Evolutionary conservation across 768 basidiomycete genomes (phyloP), one percentile per base, ranked within the genome.

Genomic region (Pleurotus sapidus): DNA sequence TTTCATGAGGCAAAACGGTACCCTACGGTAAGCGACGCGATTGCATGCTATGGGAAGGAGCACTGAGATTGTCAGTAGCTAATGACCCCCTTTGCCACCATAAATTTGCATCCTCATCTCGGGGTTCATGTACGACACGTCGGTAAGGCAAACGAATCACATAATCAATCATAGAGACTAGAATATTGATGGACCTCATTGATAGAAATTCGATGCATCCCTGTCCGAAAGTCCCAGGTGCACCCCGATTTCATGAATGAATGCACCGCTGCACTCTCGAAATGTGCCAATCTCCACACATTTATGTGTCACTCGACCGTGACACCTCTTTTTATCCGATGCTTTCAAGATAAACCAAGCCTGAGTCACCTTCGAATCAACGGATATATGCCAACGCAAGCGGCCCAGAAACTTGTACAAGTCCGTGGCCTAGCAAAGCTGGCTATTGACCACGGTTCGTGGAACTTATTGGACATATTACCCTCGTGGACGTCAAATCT

Each of bases 121-220:
- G 82, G 78, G 12, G 70, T 79, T 3, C 82, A 89, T 62, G 85
- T 88, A 23, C 81, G 80, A 34, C 75, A 70, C 62, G 79, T 89
- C 57, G 85, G 86, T 86, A 46, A 37, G 18, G 57, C 38, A 37
- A 30, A 40, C 4, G 5, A 39, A 56, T 38, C 18, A 55, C 48
- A 27, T 55, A 11, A 46, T 50, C n/a, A 12, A 15, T 14, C 39
- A 12, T 40, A 7, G 27, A 18, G 20, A n/a, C 37, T 50, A 47
- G 53, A 34, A 34, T 11, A 64, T 46, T 27, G 25, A 7, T 42
- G 15, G n/a, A 14, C 23, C 37, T 23, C 34, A 34, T 34, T 55
- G 38, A 5, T 56, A 87, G 84, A 87, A 40, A 74, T 89, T 14
- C 74, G 79, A 18, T 68, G 71, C 1, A 74, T 81, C 0, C 86